A percentile compares a stretch with the other conserved stretches of the same genome.
phyloP scores from a whole-genome alignment of 805 yeast genomes.

The Gaillardinia entomophila region DNA sequence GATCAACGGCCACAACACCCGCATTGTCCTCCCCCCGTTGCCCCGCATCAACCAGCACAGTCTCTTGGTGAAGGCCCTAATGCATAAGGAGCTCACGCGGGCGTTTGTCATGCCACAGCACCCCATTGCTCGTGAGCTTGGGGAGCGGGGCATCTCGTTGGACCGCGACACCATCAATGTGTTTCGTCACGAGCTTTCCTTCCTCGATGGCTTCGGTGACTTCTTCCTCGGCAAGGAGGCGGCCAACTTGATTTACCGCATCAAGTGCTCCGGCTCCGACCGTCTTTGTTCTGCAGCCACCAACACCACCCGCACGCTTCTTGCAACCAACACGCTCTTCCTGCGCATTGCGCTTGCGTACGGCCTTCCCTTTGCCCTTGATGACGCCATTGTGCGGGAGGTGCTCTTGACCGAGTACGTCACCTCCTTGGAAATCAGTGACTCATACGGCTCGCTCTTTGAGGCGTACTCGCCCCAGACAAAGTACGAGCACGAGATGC shows the following conservation, averaged over 20 bases:
- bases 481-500: constrained; percentile 34
- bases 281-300: too few relatives aligned
- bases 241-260: constrained; percentile 25
- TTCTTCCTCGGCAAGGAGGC: constrained; percentile 33
- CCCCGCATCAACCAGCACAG: constrained; percentile 25
- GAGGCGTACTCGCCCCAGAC: constrained; percentile 9
- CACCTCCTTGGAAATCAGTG: constrained; percentile 12
- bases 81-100: constrained; percentile 33
- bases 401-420: constrained; percentile 21
- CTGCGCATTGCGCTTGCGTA: constrained; percentile 31
- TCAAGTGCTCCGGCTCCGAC: constrained; percentile 14
- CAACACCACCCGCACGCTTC: constrained; percentile 22
- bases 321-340: constrained; percentile 33
- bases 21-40: constrained; percentile 32
- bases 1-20: too few relatives aligned
- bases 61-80: constrained; percentile 26
- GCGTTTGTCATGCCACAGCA: constrained; percentile 23
- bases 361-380: constrained; percentile 26
- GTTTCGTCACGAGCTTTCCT: constrained; percentile 29
- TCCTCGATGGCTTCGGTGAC: constrained; percentile 38
- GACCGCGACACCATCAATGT: constrained; percentile 14
- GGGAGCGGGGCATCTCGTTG: constrained; percentile 11
- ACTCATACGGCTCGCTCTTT: constrained; percentile 1
- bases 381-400: constrained; percentile 20
- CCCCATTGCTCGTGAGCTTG: constrained; percentile 16